A percentile compares a stretch with the other conserved stretches of the same genome.
These are phyloP conservation scores for Dunaliella primolecta DNA, from an alignment of 139 green algal genomes.

Conservation along the genomic window DNA sequence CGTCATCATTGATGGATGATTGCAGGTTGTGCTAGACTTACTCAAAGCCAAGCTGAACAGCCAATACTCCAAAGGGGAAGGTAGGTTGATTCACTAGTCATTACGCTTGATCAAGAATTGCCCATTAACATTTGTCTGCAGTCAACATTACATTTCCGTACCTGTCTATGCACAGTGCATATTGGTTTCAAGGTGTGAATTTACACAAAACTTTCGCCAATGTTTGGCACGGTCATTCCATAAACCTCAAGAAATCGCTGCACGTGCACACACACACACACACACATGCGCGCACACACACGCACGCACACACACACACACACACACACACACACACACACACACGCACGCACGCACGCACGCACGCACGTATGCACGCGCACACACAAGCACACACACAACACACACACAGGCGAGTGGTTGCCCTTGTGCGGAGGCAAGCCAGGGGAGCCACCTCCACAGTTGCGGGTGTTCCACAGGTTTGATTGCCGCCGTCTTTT, in stretches of 20 bases:
- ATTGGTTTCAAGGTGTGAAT: no score
- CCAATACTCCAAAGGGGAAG: slow-evolving; percentile 43
- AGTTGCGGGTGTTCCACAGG: slow-evolving; percentile 24
- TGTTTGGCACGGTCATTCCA: no score
- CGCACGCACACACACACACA: no score
- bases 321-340: background rate
- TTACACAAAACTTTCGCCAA: no score
- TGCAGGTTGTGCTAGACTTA: slow-evolving; percentile 41
- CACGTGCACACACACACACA: no score
- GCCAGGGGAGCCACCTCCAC: slow-evolving; percentile 11
- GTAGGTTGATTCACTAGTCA: slow-evolving; percentile 13
- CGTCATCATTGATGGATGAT: no score
- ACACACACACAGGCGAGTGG: slow-evolving; percentile 34
- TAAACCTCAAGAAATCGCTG: no score
- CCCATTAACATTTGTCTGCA: no score
- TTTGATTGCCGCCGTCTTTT: no score
- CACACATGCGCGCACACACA: no score
- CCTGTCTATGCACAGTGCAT: no score
- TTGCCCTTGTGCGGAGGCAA: slow-evolving; percentile 29
- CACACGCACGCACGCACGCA: background rate
- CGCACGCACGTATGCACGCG: background rate
- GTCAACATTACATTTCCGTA: no score
- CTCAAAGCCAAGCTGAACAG: slow-evolving; percentile 47
- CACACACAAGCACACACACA: background rate
- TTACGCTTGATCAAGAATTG: background rate